Evolutionary conservation across 768 basidiomycete genomes (phyloP).

Genomic region (Lentinula sp.): DNA sequence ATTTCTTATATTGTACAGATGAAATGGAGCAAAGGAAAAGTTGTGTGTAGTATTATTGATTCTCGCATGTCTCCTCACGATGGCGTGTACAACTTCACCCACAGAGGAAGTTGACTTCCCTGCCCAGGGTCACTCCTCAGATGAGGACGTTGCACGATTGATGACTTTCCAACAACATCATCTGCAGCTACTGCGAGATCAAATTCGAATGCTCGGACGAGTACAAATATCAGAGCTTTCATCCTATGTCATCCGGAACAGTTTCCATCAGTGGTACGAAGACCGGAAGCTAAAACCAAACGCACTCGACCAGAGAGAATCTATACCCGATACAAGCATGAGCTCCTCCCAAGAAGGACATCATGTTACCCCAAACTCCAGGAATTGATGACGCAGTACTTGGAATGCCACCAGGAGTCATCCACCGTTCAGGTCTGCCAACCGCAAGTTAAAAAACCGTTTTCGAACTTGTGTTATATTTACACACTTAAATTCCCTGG

Average conservation of each 20-base stretch:
- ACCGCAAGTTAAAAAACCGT: not conserved
- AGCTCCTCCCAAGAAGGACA: constrained; percentile 62
- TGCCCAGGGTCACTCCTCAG: constrained; percentile 16
- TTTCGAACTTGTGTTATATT: not conserved
- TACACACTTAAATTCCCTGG: constrained; percentile 51
- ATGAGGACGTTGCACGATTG: constrained; percentile 12
- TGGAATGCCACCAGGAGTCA: constrained; percentile 24
- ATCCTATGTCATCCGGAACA: constrained; percentile 15
- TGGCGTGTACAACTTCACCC: constrained; percentile 1
- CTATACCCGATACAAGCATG: constrained; percentile 63
- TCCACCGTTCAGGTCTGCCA: constrained; percentile 62
- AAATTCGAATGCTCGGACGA: constrained; percentile 46
- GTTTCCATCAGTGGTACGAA: not conserved
- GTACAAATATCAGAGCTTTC: constrained; percentile 41
- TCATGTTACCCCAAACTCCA: constrained; percentile 52
- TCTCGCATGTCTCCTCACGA: not conserved
- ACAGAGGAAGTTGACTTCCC: constrained; percentile 21
- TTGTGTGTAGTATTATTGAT: too few relatives aligned
- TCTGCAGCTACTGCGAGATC: constrained; percentile 42
- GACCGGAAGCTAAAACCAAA: constrained; percentile 2
- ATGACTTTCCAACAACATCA: constrained; percentile 31
- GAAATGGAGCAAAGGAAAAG: too few relatives aligned
- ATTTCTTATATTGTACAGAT: too few relatives aligned
- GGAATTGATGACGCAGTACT: constrained; percentile 41
- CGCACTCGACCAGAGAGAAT: constrained; percentile 56